Base-by-base conservation (phyloP, 495 filamentous ascomycete species). In the Glonium stellatum region DNA sequence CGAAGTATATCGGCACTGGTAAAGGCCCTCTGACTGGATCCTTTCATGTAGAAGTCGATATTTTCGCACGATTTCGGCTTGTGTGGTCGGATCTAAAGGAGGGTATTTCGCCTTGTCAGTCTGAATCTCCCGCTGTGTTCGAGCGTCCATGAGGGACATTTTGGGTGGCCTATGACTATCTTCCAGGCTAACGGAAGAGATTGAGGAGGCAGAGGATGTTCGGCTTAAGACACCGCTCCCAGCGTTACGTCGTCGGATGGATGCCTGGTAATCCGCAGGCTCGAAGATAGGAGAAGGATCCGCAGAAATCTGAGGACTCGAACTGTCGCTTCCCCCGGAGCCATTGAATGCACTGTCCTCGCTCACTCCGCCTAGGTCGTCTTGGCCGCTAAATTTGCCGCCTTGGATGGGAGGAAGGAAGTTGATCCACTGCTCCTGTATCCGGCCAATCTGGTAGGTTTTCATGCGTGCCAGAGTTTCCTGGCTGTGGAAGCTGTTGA, bases 371-470 rank as follows among this genome's bases (percentile, higher is more conserved):
- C 69, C 65, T 8, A 53, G 53, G 35, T 68, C 64, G 55, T 82
- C 75, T 21, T 69, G 80, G 4, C 76, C 72, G 62, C 88, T 82
- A 73, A 95, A 97, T 62, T 77, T 82, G 25, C 93, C 93, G 54
- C 92, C 92, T 71, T 97, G 95, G 51, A 98, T 89, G 5, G 93
- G 93, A 18, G 93, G 92, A 5, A 88, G 68, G 72, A 96, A 96
- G 70, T 96, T 96, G 55, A 78, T 75, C 93, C 93, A 98, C 57
- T 74, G 78, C 31, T 88, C 90, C 67, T 92, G 81, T 46, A 96
- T 81, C 61, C 79, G 80, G 47, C 93, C 93, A 70, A 98, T 91
- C 56, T 89, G 84, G 70, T 88, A 98, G 53, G 78, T 79, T 34
- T 82, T 71, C 90, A 97, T 97, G 67, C 80, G 83, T 55, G 83